Evolutionary conservation across 495 filamentous ascomycete genomes (phyloP).

Genomic region (Melanomma pulvis-pyrius): DNA sequence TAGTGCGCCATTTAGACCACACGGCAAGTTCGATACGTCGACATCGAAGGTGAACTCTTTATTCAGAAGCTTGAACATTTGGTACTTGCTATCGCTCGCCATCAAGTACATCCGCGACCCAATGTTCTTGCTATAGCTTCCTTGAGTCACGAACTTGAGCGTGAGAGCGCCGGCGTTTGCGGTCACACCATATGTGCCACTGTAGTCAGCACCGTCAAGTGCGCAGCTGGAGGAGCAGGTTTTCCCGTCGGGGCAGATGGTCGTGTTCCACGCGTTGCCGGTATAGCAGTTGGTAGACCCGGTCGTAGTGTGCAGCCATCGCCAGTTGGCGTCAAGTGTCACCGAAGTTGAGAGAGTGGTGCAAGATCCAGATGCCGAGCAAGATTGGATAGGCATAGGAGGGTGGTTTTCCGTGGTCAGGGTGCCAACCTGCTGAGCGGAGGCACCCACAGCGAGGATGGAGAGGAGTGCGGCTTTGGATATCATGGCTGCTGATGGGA

Average conservation of each 20-base stretch:
- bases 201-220: conserved; percentile 45
- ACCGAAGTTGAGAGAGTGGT: conserved; percentile 50
- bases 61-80: conserved; percentile 60
- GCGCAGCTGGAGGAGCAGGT: conserved; percentile 47
- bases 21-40: conserved; percentile 61
- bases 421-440: conserved; percentile 40
- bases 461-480: conserved; percentile 27
- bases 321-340: conserved; percentile 54
- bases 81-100: conserved; percentile 58
- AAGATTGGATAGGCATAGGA: conserved; percentile 52
- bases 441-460: conserved; percentile 14
- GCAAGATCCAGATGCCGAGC: conserved; percentile 54
- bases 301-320: conserved; percentile 43
- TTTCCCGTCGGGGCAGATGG: conserved; percentile 44
- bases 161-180: conserved; percentile 36
- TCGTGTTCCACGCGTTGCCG: conserved; percentile 42
- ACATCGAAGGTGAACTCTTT: conserved; percentile 67
- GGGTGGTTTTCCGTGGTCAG: conserved; percentile 56
- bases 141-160: conserved; percentile 37
- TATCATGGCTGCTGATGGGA: conserved; percentile 14
- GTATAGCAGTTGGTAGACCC: conserved; percentile 47
- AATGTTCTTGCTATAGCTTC: conserved; percentile 40
- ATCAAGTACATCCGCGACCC: conserved; percentile 65
- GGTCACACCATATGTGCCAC: conserved; percentile 43
- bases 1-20: conserved; percentile 69